These are phyloP conservation scores for Rhizopogon roseolus DNA, from an alignment of 768 basidiomycete genomes.

Conservation along the genomic window DNA sequence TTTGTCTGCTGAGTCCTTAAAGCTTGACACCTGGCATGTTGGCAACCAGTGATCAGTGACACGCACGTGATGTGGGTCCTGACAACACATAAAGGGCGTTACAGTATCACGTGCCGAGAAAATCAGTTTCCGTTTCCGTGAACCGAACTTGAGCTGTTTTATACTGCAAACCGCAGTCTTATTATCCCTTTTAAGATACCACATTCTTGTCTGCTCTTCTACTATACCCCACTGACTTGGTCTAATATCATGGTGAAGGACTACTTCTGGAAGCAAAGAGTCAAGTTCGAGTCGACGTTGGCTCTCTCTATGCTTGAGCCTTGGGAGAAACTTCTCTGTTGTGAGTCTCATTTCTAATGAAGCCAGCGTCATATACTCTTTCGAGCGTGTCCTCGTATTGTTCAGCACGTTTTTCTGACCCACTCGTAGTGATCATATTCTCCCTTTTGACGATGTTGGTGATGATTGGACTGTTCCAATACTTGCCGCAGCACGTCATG, in stretches of 20 bases:
- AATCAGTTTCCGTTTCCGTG: constrained; percentile 9
- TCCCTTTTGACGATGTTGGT: constrained; percentile 39
- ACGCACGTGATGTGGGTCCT: background rate
- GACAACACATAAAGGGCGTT: background rate
- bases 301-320: constrained; percentile 61
- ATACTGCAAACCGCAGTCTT: background rate
- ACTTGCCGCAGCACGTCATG: constrained; percentile 55
- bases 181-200: background rate
- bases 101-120: constrained; percentile 19
- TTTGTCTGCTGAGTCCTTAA: no score
- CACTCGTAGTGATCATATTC: constrained; percentile 38
- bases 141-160: constrained; percentile 1
- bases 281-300: constrained; percentile 47
- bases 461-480: constrained; percentile 47
- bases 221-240: background rate
- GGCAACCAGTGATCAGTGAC: no score
- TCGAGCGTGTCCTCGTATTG: background rate
- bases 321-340: constrained; percentile 61
- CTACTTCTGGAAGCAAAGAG: constrained; percentile 26
- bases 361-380: no score
- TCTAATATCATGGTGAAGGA: constrained; percentile 24
- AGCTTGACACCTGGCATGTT: no score
- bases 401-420: background rate
- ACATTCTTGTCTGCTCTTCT: background rate
- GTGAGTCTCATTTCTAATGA: constrained; percentile 33